Base-by-base conservation (phyloP, 495 filamentous ascomycete species). In the Platismatia glauca region DNA sequence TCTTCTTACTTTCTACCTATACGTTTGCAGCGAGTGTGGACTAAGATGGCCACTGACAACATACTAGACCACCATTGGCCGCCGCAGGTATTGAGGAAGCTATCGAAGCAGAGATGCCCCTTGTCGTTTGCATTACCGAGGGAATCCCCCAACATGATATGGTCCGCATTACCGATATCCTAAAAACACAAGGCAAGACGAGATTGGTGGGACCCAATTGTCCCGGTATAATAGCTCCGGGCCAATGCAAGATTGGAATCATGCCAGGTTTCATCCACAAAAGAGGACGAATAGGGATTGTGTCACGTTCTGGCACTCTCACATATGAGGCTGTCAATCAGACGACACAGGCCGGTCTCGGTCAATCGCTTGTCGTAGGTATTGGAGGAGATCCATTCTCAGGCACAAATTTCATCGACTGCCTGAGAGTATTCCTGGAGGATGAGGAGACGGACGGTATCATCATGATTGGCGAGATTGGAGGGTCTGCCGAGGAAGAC, bases 201-300 rank as follows among this genome's bases (percentile, higher is more conserved):
- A 86, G 93, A 68, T 78, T 98, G 64, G 90, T 98, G 55, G 94
- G 95, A 63, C 95, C 95, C 58, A 99, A 99, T 82, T 99, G 94
- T 79, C 94, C 94, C 57, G 94, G 94, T 74, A 93, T 99, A 76
- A 99, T 99, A 72, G 94, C 94, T 69, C 83, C 84, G 58, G 94
- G 93, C 65, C 94, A 96, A 86, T 99, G 94, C 85, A 99, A 99
- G 81, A 99, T 99, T 74, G 94, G 94, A 72, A 99, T 99, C 79
- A 99, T 99, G 94, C 94, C 94, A 50, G 94, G 94, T 70, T 96
- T 97, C 82, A 97, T 99, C 80, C 94, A 99, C 84, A 97, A 99
- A 84, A 90, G 94, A 71, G 94, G 94, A 66, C 91, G 94, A 70
- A 88, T 99, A 72, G 94, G 94, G 73, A 97, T 99, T 75, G 94